phyloP scores from a whole-genome alignment of 805 yeast genomes.

The Ogataea neopini region DNA sequence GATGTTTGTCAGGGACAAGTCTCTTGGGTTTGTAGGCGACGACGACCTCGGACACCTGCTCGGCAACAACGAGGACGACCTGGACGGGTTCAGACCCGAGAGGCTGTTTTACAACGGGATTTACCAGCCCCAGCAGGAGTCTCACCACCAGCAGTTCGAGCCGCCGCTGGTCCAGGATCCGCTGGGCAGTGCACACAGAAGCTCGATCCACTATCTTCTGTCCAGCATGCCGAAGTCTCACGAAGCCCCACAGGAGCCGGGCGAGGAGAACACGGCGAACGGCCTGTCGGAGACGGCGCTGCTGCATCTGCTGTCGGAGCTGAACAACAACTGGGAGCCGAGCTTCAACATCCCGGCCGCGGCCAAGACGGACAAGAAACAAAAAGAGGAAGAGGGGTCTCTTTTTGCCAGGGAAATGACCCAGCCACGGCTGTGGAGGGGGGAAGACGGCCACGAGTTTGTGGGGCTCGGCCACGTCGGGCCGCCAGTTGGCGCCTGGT shows the following conservation, averaged over 20 bases:
- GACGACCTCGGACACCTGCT: background rate
- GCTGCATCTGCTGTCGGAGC: constrained; percentile 11
- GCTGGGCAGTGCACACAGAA: constrained; percentile 1
- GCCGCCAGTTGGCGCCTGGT: too few relatives aligned
- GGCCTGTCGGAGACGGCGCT: constrained; percentile 2
- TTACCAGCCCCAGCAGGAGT: background rate
- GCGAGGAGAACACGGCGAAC: background rate
- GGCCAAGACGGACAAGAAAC: too few relatives aligned
- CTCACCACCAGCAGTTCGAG: background rate
- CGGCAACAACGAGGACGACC: constrained; percentile 9
- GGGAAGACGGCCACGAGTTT: too few relatives aligned
- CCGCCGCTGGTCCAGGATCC: constrained; percentile 1
- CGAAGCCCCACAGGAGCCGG: background rate
- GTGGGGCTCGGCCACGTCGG: too few relatives aligned
- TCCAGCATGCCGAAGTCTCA: background rate
- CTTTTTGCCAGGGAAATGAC: too few relatives aligned
- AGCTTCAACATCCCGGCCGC: constrained; percentile 13
- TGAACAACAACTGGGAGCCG: constrained; percentile 22
- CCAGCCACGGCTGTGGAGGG: too few relatives aligned
- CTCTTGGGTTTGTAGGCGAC: too few relatives aligned
- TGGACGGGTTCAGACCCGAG: constrained; percentile 15
- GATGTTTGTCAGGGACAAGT: too few relatives aligned
- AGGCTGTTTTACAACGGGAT: constrained; percentile 10
- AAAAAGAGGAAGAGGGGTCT: background rate
- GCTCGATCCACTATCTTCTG: constrained; percentile 12